Percentiles rank a stretch among this genome's conserved stretches.
Conservation (phyloP, 495 filamentous ascomycete species). For the Tuber borchii region DNA sequence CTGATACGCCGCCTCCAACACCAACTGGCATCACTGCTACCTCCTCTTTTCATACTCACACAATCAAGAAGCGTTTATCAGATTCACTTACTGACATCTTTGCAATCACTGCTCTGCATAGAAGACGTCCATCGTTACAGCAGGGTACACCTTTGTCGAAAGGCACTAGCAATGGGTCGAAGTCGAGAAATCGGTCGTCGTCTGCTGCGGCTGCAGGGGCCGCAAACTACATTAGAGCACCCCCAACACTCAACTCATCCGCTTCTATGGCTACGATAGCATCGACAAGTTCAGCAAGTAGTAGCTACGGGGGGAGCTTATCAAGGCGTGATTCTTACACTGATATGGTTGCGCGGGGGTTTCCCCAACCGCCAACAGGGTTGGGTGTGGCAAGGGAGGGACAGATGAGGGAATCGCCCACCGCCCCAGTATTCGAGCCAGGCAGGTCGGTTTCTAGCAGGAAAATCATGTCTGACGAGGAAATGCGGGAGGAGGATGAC, state of each 20-base stretch:
- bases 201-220: slow-evolving; percentile 36
- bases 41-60: slow-evolving; percentile 29
- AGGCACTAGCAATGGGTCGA: slow-evolving; percentile 33
- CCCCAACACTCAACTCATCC: slow-evolving; percentile 37
- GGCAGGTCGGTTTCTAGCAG: slow-evolving; percentile 34
- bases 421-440: slow-evolving; percentile 24
- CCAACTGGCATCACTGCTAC: slow-evolving; percentile 32
- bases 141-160: slow-evolving; percentile 34
- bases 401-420: slow-evolving; percentile 37
- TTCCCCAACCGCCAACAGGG: slow-evolving; percentile 33
- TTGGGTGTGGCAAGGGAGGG: slow-evolving; percentile 32
- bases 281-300: slow-evolving; percentile 35
- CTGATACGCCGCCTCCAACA: slow-evolving; percentile 35
- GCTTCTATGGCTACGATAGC: slow-evolving; percentile 39
- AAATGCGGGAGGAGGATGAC: slow-evolving; percentile 38
- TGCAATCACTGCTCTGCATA: slow-evolving; percentile 34
- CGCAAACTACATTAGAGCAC: slow-evolving; percentile 22
- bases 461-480: slow-evolving; percentile 36
- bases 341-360: slow-evolving; percentile 36
- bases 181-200: slow-evolving; percentile 39
- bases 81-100: slow-evolving; percentile 42
- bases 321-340: slow-evolving; percentile 38
- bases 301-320: slow-evolving; percentile 28
- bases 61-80: slow-evolving; percentile 41
- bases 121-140: slow-evolving; percentile 39